Evolutionary conservation across 2,329 filamentous ascomycete species (phyloP).

Genomic region (Trichoderma asperellum): DNA sequence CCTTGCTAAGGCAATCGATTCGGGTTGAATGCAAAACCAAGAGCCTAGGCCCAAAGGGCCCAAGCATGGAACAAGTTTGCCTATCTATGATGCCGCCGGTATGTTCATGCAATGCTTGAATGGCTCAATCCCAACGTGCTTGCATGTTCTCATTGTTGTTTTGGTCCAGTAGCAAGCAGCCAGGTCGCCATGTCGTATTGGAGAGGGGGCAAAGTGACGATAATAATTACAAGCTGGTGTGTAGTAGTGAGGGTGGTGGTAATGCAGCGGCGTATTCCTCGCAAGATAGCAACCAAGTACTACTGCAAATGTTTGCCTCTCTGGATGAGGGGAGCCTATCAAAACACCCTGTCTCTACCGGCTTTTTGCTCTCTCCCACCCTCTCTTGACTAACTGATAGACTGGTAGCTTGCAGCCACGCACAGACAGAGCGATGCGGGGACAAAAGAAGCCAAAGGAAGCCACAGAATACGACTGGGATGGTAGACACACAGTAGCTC

Average conservation of each 20-base stretch:
- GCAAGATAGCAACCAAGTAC: background rate
- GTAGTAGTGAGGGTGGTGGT: background rate
- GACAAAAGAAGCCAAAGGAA: background rate
- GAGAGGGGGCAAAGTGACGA: background rate
- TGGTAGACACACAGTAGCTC: background rate
- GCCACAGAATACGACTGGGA: background rate
- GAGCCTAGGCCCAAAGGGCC: background rate
- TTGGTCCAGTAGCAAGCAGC: background rate
- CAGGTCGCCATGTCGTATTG: slow-evolving; percentile 8
- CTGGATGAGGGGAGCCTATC: background rate
- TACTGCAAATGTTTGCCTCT: background rate
- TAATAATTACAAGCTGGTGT: background rate
- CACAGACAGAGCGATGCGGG: background rate
- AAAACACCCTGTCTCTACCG: slow-evolving; percentile 2
- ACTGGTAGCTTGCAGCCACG: background rate
- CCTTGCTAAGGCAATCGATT: background rate
- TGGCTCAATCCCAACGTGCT: background rate
- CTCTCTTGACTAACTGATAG: background rate
- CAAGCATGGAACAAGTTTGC: background rate
- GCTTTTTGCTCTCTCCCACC: background rate
- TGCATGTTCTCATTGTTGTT: background rate
- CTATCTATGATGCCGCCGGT: background rate
- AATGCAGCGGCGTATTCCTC: background rate
- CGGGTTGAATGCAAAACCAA: background rate
- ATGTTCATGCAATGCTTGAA: background rate